Evolutionary conservation across 2,329 filamentous ascomycete species (phyloP).

Genomic region (Monilinia fructicola): DNA sequence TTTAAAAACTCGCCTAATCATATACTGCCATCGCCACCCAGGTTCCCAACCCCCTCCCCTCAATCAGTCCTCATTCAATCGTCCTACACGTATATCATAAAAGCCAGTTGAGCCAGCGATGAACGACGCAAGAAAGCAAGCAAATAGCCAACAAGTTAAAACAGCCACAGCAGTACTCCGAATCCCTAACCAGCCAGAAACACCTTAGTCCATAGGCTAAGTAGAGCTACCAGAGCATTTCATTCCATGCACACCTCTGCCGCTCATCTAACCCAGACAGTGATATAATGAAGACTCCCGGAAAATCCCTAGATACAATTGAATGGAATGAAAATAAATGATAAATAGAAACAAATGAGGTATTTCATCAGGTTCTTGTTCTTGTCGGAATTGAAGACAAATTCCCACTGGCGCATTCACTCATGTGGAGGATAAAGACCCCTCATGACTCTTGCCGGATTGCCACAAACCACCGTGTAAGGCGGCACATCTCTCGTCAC

Average conservation of each 20-base stretch:
- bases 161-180: neutral
- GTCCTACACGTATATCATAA: too few relatives aligned
- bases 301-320: slow-evolving; percentile 11
- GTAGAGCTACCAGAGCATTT: neutral
- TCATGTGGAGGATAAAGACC: slow-evolving; percentile 33
- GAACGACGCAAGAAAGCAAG: too few relatives aligned
- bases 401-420: neutral
- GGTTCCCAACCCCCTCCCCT: too few relatives aligned
- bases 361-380: neutral
- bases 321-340: neutral
- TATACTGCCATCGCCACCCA: too few relatives aligned
- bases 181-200: neutral
- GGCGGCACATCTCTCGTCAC: slow-evolving; percentile 48
- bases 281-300: neutral
- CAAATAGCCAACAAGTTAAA: neutral
- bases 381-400: neutral
- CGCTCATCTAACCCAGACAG: neutral
- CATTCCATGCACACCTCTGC: slow-evolving; percentile 5
- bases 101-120: too few relatives aligned
- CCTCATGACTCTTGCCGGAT: slow-evolving; percentile 40
- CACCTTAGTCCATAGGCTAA: neutral
- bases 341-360: neutral
- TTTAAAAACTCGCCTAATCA: too few relatives aligned
- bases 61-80: too few relatives aligned
- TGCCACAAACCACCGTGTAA: slow-evolving; percentile 41